These are phyloP conservation scores for Cercospora sp. DNA, from an alignment of 2,329 filamentous ascomycete species.

Conservation along the genomic window DNA sequence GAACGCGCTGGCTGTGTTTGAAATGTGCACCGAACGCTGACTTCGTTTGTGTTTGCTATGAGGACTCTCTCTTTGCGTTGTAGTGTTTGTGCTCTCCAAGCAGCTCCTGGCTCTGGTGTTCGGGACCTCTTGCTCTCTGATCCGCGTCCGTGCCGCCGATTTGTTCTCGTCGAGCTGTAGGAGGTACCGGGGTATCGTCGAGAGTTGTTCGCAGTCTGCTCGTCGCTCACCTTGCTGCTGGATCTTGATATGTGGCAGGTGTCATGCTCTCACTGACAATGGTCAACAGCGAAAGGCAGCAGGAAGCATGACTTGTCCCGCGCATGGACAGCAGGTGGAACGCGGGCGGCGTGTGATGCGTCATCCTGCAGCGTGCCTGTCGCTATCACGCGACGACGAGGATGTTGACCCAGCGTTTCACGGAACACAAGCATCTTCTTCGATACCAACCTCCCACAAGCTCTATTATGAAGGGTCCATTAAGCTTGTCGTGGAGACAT, in stretches of 20 bases:
- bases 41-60: background rate
- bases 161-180: background rate
- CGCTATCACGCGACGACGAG: conserved; percentile 8
- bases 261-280: background rate
- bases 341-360: background rate
- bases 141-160: background rate
- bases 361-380: background rate
- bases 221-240: background rate
- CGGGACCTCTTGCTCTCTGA: background rate
- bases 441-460: background rate
- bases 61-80: background rate
- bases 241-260: background rate
- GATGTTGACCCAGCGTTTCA: background rate
- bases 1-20: background rate
- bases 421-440: background rate
- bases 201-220: background rate
- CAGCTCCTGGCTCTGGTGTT: background rate
- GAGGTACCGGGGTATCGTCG: background rate
- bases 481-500: background rate
- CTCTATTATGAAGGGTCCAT: background rate
- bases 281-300: conserved; percentile 1
- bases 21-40: background rate
- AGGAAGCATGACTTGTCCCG: background rate
- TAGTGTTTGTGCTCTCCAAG: background rate
- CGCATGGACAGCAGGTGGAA: background rate